Evolutionary conservation across 345 rosid genomes (phyloP), one percentile per base, ranked within the genome.

Genomic region (Mangifera indica): DNA sequence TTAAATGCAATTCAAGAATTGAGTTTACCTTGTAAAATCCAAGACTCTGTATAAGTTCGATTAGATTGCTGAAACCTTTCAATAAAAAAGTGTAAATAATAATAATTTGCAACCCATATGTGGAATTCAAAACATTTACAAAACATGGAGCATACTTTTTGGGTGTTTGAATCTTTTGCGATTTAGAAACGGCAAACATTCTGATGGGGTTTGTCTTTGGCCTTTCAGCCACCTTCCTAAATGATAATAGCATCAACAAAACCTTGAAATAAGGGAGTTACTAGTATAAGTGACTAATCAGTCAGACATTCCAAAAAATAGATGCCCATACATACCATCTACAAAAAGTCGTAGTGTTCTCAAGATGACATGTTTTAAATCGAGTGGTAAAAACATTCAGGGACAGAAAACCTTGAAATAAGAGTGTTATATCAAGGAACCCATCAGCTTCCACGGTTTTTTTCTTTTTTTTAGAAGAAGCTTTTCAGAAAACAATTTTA

Each of bases 61-160:
- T 97, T 95, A 72, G 91, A 88, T 65, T 91, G 94, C 81, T 91
- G 81, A 83, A 79, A 95, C 86, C 98, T 91, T 81, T 95, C 98
- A 5, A 91, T 84, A 74, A 72, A 15, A 37, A 49, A 49, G 18
- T 49, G n/a, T 12, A 25, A 29, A 66, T 17, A 6, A 32, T 51
- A 17, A 26, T 5, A 26, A 17, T 24, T 14, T 14, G 22, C 29
- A 66, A 66, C 9, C 21, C 60, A 32, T 18, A 69, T 40, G 42
- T 40, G 22, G 17, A 57, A 10, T 10, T 10, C 34, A 40, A 17
- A 9, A 66, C 18, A 63, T 37, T 37, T 37, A 37, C 1, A 6
- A 5, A 6, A 37, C 42, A 37, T 5, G 42, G 46, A 34, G 60
- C 77, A 71, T 79, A 91, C 98, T 86, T 91, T 74, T 77, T 87